Evolutionary conservation across 257 asterid species (phyloP).

Genomic region (Schizonepeta tenuifolia): DNA sequence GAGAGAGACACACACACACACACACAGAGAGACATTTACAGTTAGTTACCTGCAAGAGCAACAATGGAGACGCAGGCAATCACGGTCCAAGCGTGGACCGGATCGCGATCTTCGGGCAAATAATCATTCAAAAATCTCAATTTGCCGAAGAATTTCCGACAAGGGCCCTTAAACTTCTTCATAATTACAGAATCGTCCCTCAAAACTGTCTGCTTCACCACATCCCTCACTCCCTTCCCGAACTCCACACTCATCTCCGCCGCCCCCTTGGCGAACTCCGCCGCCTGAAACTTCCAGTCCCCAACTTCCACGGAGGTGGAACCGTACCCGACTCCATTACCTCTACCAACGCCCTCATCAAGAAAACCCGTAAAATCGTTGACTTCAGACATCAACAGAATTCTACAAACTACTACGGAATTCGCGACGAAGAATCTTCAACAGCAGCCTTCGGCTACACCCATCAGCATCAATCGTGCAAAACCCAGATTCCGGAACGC

Average conservation of each 20-base stretch:
- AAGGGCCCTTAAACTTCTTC: slow-evolving; percentile 74
- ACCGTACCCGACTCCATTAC: slow-evolving; percentile 36
- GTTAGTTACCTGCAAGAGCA: slow-evolving; percentile 61
- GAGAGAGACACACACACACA: neutral
- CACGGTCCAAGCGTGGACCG: slow-evolving; percentile 80
- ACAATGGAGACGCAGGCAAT: slow-evolving; percentile 57
- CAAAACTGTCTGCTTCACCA: slow-evolving; percentile 75
- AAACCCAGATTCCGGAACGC: slow-evolving; percentile 35
- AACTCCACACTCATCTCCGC: slow-evolving; percentile 94
- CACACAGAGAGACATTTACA: neutral
- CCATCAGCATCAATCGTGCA: neutral
- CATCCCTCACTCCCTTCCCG: slow-evolving; percentile 93
- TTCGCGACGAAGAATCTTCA: neutral
- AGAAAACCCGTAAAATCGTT: slow-evolving; percentile 51
- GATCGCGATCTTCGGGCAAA: slow-evolving; percentile 99
- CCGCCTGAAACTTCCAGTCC: slow-evolving; percentile 71
- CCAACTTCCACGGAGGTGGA: slow-evolving; percentile 33
- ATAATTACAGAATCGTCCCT: slow-evolving; percentile 82
- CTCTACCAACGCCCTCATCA: slow-evolving; percentile 36
- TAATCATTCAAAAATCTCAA: slow-evolving; percentile 78
- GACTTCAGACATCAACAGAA: slow-evolving; percentile 60
- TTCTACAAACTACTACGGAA: neutral
- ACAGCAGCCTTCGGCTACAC: neutral
- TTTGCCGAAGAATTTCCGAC: slow-evolving; percentile 45
- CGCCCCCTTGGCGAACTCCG: slow-evolving; percentile 90